Evolutionary conservation across 139 green algal genomes (phyloP), one percentile per base, ranked within the genome.

Genomic region (Haematococcus lacustris): DNA sequence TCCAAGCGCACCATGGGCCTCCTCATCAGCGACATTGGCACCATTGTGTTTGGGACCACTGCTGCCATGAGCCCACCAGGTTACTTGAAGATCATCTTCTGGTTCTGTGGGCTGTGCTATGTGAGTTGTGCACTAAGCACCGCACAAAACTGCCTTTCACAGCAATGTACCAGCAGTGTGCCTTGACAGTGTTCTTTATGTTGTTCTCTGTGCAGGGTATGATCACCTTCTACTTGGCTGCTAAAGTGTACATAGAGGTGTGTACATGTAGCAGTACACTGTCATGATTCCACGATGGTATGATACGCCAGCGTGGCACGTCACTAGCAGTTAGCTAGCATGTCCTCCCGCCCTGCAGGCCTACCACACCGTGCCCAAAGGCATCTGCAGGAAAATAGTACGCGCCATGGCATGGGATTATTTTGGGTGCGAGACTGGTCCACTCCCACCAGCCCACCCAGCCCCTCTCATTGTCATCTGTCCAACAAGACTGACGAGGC

Each of bases 281-380:
- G 1, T 6, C 26, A 30, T 4, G n/a, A 23, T 13, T 38, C 26
- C 3, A n/a, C 25, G 5, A 63, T 33, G 66, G 7, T 6, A 70
- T 51, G 5, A 4, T 57, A 53, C 2, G 6, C 5, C 6, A 3
- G 21, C n/a, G 38, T 40, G 25, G 40, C 4, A 9, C 4, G n/a
- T 37, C 38, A 28, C 9, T 72, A 13, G 30, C 40, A 4, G 67
- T 39, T 53, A 28, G 4, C 40, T 32, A 43, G n/a, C 17, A 30
- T 62, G 26, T 2, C 30, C 28, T 34, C 3, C 40, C n/a, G 4
- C 40, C 13, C 25, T 63, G 67, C 41, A 88, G 67, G 59, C 79
- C 1, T 88, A 85, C 75, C 71, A 88, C 70, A 79, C 72, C 0
- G 77, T 88, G 23, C 86, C 86, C n/a, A 83, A 86, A 73, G 86